Base-by-base conservation (phyloP, 192 early-diverging fungal genomes). In the Linnemannia elongata region DNA sequence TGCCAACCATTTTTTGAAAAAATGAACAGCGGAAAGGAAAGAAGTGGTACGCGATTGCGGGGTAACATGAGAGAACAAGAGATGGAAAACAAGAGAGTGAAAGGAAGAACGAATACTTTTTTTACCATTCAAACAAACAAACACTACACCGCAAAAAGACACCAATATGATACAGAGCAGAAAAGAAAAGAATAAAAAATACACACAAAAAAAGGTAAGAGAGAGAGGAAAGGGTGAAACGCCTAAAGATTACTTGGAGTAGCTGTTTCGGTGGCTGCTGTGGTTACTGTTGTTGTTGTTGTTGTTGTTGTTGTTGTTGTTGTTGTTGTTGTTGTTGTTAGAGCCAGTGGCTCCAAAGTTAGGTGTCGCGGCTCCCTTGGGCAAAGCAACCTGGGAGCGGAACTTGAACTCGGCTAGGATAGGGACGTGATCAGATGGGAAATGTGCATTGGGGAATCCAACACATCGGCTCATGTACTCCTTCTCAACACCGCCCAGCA, bases 371-470 rank as follows among this genome's bases (percentile, higher is more conserved):
- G 80, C 74, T 27, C 81, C 72, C 39, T 81, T 90, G 44, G 82
- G 77, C 47, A 76, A 82, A 77, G 80, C 55, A 45, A 57, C 70
- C 71, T 71, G 88, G 47, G 88, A 88, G 72, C 85, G 88, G 90
- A 93, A 93, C 79, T 92, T 93, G 89, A 96, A 93, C 88, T 96
- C 94, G 10, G 94, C 92, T 90, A 95, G 89, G 66, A 96, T 91
- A 17, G 93, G 92, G 36, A 96, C 93, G 79, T 96, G 95, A 79
- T 96, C 96, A 22, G 96, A 96, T 8, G 96, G 95, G 75, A 94
- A 93, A 83, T 99, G 97, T 1, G 95, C 91, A 77, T 97, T 98
- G 22, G 98, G 98, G 89, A 99, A 98, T 18, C 98, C 97, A 52
- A 99, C 97, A 4, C 88, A 89, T 55, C 93, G 93, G 27, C 85